phyloP scores from a whole-genome alignment of 371 early-diverging fungal genomes.

The Choanephora cucurbitarum region DNA sequence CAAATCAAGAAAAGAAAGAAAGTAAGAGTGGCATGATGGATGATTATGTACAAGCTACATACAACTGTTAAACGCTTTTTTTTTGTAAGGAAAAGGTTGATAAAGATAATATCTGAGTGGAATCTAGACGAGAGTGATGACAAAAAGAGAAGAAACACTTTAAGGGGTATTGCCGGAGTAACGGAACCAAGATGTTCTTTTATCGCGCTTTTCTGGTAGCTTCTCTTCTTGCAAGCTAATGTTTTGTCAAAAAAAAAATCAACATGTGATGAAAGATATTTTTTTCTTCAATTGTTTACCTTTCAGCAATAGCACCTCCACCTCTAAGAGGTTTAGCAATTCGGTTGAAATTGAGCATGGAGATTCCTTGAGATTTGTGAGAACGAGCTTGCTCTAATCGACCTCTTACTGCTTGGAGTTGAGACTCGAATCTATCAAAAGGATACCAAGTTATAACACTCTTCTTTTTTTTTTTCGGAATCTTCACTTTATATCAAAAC shows the following conservation, averaged over 20 bases:
- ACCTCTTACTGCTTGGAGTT: conserved; percentile 74
- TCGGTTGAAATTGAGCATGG: conserved; percentile 69
- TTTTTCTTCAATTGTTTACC: not conserved
- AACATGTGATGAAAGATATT: not conserved
- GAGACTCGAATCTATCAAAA: conserved; percentile 62
- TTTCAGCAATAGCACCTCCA: conserved; percentile 57
- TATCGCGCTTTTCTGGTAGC: conserved; percentile 13
- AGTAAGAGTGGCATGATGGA: too few relatives aligned
- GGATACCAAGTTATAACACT: too few relatives aligned
- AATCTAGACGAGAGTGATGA: too few relatives aligned
- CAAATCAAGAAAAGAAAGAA: too few relatives aligned
- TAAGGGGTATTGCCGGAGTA: not conserved
- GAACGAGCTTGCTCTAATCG: conserved; percentile 72
- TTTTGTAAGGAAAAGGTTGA: too few relatives aligned
- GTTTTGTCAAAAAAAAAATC: not conserved
- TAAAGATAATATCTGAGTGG: too few relatives aligned
- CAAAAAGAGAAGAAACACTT: too few relatives aligned
- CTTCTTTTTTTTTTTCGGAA: too few relatives aligned
- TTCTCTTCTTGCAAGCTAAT: conserved; percentile 15
- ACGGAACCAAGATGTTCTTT: conserved; percentile 19
- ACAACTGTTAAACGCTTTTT: too few relatives aligned
- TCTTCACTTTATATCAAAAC: not conserved
- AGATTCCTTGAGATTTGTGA: conserved; percentile 50
- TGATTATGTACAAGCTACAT: too few relatives aligned
- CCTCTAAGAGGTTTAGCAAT: conserved; percentile 93